Percentiles rank a stretch among this genome's conserved stretches.
Evolutionary conservation across 2,329 filamentous ascomycete genomes (phyloP).

Genomic region (Trichoderma breve): DNA sequence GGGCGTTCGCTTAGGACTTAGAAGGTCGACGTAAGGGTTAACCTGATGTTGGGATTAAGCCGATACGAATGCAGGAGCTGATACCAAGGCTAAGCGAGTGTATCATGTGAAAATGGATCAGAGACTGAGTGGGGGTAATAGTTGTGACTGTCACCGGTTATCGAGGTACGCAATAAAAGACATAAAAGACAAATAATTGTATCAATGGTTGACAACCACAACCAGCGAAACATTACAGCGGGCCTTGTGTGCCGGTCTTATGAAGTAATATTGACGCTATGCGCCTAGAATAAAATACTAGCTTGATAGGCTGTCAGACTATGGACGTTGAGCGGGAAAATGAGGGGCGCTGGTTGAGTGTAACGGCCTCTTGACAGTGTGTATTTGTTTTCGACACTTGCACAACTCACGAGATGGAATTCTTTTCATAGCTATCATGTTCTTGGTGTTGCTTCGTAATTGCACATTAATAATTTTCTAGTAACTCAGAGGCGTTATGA

Average conservation of each 20-base stretch:
- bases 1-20: not conserved
- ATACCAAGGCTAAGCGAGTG: not conserved
- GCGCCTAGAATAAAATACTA: not conserved
- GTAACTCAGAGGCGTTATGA: not conserved
- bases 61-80: not conserved
- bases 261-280: conserved; percentile 6
- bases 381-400: too few relatives aligned
- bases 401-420: too few relatives aligned
- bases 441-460: not conserved
- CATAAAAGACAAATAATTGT: not conserved
- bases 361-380: not conserved
- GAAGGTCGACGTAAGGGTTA: not conserved
- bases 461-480: not conserved
- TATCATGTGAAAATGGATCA: not conserved
- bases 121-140: not conserved
- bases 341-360: not conserved
- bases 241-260: not conserved
- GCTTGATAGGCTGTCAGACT: not conserved
- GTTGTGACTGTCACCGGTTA: not conserved
- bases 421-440: not conserved
- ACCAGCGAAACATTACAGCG: not conserved
- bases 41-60: not conserved
- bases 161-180: not conserved
- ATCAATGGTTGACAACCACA: not conserved
- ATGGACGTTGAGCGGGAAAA: not conserved